Evolutionary conservation across 106 monocot species (phyloP), one percentile per base, ranked within the genome.

Genomic region (Dendrobium catenatum): DNA sequence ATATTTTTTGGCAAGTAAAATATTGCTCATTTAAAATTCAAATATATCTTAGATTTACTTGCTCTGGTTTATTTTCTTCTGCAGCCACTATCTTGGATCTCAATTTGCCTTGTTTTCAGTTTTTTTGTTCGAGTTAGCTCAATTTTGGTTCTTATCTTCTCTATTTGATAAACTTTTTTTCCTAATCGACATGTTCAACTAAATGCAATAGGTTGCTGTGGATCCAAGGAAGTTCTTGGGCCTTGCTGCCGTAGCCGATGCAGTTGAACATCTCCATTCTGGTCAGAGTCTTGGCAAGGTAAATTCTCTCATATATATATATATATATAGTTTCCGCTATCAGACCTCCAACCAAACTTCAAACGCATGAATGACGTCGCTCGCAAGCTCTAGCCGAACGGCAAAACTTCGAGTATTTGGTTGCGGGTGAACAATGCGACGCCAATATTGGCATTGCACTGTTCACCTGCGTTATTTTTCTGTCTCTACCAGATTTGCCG

Each of bases 221-320:
- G 97, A 98, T 88, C 91, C 95, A 9, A 92, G 85, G 64, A 81
- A 86, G 74, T 95, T 99, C 77, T 18, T 88, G 40, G 98, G 98
- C 48, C 75, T 99, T 64, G 75, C 78, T 16, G 93, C 98, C 20
- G 98, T 95, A 40, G 85, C 91, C 11, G 98, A 99, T 90, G 98
- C 98, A 74, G 98, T 99, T 59, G 98, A 99, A 64, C 87, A 99
- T 83, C 94, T 98, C 9, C 93, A 98, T 79, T 98, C 98, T 80
- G 98, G 98, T 42, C 37, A 88, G 79, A 98, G 98, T 68, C 72
- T 94, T 78, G 98, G 98, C 85, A 98, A 98, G 98, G 98, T 98
- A 61, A 19, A 59, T 29, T 41, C 15, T 24, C 54, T 26, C 47
- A 6, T 5, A 47, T 10, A 47, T 10, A 47, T 10, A 47, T 8